These are phyloP conservation scores for Schizosaccharomyces versatilis DNA, from an alignment of 1,139 yeast genomes.

Conservation along the genomic window DNA sequence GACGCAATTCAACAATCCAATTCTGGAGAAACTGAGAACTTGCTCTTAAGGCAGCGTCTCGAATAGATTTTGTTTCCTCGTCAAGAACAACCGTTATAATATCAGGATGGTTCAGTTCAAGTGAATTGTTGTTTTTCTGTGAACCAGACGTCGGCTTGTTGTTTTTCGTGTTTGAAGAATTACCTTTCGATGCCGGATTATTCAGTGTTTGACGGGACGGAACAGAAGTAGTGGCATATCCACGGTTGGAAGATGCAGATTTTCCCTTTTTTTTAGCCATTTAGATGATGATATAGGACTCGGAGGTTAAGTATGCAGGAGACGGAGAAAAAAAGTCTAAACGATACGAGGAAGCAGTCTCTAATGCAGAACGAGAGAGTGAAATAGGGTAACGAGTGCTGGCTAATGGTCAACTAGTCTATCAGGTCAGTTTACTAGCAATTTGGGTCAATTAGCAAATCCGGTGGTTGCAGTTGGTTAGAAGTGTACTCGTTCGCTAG, in stretches of 20 bases:
- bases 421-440: too few species aligned
- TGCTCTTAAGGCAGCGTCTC: neutral
- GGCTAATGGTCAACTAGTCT: too few species aligned
- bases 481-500: too few species aligned
- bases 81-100: neutral
- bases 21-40: neutral
- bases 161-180: neutral
- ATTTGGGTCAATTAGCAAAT: too few species aligned
- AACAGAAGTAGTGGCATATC: neutral
- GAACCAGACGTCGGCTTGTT: neutral
- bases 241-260: neutral
- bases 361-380: too few species aligned
- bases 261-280: neutral
- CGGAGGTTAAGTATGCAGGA: too few species aligned
- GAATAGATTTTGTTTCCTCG: neutral
- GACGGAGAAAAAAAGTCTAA: too few species aligned
- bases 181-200: neutral
- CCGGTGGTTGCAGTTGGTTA: too few species aligned
- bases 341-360: too few species aligned
- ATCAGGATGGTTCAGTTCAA: neutral
- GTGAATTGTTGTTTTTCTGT: too few species aligned
- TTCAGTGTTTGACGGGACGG: neutral
- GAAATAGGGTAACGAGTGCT: too few species aligned
- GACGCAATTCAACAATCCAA: neutral
- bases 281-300: neutral